These are phyloP conservation scores for Beta lomatogona DNA, from an alignment of 179 eudicot genomes.

Conservation along the genomic window DNA sequence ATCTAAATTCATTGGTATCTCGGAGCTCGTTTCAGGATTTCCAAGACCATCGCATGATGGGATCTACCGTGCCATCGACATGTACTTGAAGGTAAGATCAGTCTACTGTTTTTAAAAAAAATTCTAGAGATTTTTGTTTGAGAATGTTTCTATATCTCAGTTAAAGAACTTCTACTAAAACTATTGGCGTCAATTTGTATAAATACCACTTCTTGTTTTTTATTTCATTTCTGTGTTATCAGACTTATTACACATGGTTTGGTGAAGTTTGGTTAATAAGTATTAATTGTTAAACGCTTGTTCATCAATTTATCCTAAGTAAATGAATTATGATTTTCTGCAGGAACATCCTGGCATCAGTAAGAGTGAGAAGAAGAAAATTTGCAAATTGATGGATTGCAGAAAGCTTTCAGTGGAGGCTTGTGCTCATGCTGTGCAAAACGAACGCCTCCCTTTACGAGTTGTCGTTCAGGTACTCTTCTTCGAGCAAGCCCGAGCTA, in stretches of 20 bases:
- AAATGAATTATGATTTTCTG: not conserved
- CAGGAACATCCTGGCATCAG: conserved; percentile 78
- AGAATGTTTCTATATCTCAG: not conserved
- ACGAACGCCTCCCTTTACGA: conserved; percentile 79
- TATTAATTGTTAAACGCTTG: no score
- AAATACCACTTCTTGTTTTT: not conserved
- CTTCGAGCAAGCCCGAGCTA: conserved; percentile 72
- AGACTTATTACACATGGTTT: no score
- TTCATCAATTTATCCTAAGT: not conserved
- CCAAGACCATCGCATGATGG: conserved; percentile 71
- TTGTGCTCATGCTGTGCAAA: conserved; percentile 78
- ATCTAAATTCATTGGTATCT: conserved; percentile 51
- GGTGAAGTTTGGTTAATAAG: no score
- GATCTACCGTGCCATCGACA: conserved; percentile 75
- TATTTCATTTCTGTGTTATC: not conserved
- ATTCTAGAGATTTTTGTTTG: not conserved
- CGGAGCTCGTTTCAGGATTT: conserved; percentile 55
- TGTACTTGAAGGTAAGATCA: conserved; percentile 67
- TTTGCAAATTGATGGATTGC: conserved; percentile 88
- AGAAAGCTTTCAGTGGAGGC: conserved; percentile 78
- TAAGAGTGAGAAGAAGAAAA: conserved; percentile 75
- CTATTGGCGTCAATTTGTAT: not conserved
- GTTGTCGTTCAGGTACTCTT: conserved; percentile 88
- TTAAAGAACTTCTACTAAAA: not conserved
- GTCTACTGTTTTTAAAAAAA: not conserved